Evolutionary conservation across 192 early-diverging fungal species (phyloP), one percentile per base, ranked within the genome.

Genomic region (Coemansia sp.): DNA sequence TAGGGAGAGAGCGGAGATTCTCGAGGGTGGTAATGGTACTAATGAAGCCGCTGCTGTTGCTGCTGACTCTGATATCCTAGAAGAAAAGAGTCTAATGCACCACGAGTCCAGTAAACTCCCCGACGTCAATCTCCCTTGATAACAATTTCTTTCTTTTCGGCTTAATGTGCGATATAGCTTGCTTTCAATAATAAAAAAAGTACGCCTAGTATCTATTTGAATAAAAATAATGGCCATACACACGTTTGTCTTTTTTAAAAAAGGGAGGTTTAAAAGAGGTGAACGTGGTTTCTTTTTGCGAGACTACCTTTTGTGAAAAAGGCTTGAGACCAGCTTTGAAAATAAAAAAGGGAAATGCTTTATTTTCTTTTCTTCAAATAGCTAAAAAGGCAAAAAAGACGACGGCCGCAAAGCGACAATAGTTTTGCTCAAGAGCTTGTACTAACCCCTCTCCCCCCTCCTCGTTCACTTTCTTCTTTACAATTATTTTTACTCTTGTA

Each of bases 21-120:
- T 65, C 0, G 63, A 55, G n/a, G 53, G 65, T 1, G 59, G 46
- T 6, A 53, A 63, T 53, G 23, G 44, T 23, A 40, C 13, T 37
- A 37, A 37, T 7, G 21, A 55, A 52, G 13, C 35, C 35, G 57
- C 68, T 46, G 38, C 3, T 2, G 46, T 16, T 42, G 64, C 70
- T 1, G 49, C 16, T 10, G 76, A 73, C 6, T 23, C 67, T 0
- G 71, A 62, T n/a, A 26, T 77, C 14, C 4, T 53, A 3, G 67
- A 62, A 6, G 76, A 78, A 26, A 37, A 53, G 23, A 70, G 70
- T 53, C 28, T 19, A 33, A 69, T 73, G 17, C 76, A 73, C 50
- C 63, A 67, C 26, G 76, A 72, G 1, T 70, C 70, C 0, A 68
- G 65, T 40, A 77, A 77, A 38, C 64, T 70, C 1, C 64, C 76